These are phyloP conservation scores for Neonectria ditissima DNA, from an alignment of 2,329 filamentous ascomycete genomes.

Conservation along the genomic window DNA sequence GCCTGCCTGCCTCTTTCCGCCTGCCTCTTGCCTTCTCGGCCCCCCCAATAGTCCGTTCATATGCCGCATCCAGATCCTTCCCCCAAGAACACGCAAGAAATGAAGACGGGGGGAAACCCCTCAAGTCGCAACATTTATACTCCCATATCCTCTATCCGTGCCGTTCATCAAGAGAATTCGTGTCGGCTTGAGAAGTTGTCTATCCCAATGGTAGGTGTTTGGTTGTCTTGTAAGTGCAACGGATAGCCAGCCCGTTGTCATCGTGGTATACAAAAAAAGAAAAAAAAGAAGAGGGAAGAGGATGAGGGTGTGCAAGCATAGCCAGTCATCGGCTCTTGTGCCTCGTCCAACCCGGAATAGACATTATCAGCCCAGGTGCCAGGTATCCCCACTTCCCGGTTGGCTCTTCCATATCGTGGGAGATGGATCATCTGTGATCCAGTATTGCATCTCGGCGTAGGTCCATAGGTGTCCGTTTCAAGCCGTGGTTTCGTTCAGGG, in stretches of 20 bases:
- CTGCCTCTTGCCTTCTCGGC: slow-evolving; percentile 12
- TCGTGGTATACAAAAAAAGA: slow-evolving; percentile 44
- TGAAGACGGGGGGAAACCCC: slow-evolving; percentile 21
- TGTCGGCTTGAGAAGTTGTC: slow-evolving; percentile 32
- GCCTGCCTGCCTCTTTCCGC: slow-evolving; percentile 4
- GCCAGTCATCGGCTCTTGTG: slow-evolving; percentile 12
- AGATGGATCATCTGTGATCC: slow-evolving; percentile 2
- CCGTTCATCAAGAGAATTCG: slow-evolving; percentile 41
- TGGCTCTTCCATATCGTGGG: slow-evolving; percentile 13
- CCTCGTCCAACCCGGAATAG: slow-evolving; percentile 31
- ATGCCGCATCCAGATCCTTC: slow-evolving; percentile 17
- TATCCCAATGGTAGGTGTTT: slow-evolving; percentile 37
- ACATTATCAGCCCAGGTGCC: slow-evolving; percentile 31
- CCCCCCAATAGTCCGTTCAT: slow-evolving; percentile 6
- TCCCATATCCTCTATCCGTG: slow-evolving; percentile 45
- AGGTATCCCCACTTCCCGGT: slow-evolving; percentile 19
- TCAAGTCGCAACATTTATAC: slow-evolving; percentile 38
- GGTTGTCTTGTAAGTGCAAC: slow-evolving; percentile 23
- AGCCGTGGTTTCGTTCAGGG: slow-evolving; percentile 5
- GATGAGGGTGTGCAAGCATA: slow-evolving; percentile 27
- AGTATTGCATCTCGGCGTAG: slow-evolving; percentile 15
- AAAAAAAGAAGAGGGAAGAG: slow-evolving; percentile 16
- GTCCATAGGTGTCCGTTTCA: slow-evolving; percentile 13
- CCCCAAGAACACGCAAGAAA: slow-evolving; percentile 16
- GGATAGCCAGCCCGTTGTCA: slow-evolving; percentile 39